Evolutionary conservation across 2,329 filamentous ascomycete genomes (phyloP), one percentile per base, ranked within the genome.

Genomic region (Mycosphaerelloides madeirae): DNA sequence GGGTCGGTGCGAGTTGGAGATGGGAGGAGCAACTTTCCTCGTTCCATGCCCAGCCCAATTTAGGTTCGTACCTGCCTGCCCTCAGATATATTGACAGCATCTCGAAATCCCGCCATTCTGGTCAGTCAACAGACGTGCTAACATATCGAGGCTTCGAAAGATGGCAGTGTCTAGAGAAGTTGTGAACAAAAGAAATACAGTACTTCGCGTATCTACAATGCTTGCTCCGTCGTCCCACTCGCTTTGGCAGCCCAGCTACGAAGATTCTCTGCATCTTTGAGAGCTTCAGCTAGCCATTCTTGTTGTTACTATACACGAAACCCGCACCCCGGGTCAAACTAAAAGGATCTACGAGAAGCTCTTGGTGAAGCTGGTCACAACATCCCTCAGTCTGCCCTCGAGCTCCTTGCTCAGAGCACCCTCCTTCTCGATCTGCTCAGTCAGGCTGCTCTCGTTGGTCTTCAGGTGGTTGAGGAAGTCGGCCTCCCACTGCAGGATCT

Each of bases 361-460:
- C 87, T 95, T 94, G 79, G 87, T 94, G 83, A 96, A 97, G 72
- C 66, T 78, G 62, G 63, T 54, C 64, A 88, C 80, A 65, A 86
- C 75, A 49, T 93, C 84, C 79, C 83, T 87, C 66, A 94, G 75
- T 77, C 81, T 86, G 57, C 73, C 76, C 78, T 94, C 93, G 38
- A 89, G 77, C 31, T 95, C 91, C 83, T 96, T 96, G 85, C 86
- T 93, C 70, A 98, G 74, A 55, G 87, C 80, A 71, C 91, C 91
- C 81, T 97, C 89, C 81, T 91, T 93, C 66, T 95, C 89, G 61
- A 98, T 96, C 63, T 81, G 84, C 64, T 82, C 77, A 55, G 95
- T 74, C 57, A 97, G 74, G 55, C 90, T 89, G 38, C 80, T 65
- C 81, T 96, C 86, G 79, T 91, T 95, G 71, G 80, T 85, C 80